Percentiles rank a stretch among this genome's conserved stretches.
Evolutionary conservation across 1,284 basidiomycete genomes (phyloP).

Genomic region (Cutaneotrichosporon sp.): DNA sequence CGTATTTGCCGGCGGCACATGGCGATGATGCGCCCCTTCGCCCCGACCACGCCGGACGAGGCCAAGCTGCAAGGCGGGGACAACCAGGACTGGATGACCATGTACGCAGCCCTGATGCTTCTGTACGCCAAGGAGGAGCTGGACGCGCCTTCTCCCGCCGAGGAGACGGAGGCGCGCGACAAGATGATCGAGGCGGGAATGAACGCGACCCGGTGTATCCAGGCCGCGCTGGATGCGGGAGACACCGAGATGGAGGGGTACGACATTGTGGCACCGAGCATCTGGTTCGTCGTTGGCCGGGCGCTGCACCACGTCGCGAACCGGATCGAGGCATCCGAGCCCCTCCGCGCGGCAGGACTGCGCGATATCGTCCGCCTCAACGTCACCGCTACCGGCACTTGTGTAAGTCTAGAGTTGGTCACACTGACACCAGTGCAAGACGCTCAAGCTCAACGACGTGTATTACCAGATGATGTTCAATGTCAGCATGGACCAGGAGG

Average conservation of each 20-base stretch:
- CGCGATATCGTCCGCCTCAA: constrained; percentile 12
- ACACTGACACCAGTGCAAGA: constrained; percentile 11
- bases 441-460: constrained; percentile 23
- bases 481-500: constrained; percentile 24
- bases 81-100: constrained; percentile 33
- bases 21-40: constrained; percentile 23
- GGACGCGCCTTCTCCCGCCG: constrained; percentile 22
- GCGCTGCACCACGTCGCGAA: constrained; percentile 22
- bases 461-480: constrained; percentile 26
- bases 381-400: constrained; percentile 16
- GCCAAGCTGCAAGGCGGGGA: constrained; percentile 16
- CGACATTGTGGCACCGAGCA: constrained; percentile 22
- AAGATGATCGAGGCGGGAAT: constrained; percentile 29
- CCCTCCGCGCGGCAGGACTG: constrained; percentile 12
- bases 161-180: constrained; percentile 25
- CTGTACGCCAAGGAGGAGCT: constrained; percentile 36
- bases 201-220: constrained; percentile 29
- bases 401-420: background rate
- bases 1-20: constrained; percentile 32
- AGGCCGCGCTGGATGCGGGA: constrained; percentile 27
- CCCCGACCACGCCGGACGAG: constrained; percentile 15
- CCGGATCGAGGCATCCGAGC: constrained; percentile 18
- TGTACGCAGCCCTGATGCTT: constrained; percentile 17
- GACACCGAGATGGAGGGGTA: constrained; percentile 27
- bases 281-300: constrained; percentile 23